Evolutionary conservation across 106 monocot genomes (phyloP), one percentile per base, ranked within the genome.

Genomic region (Acorus calamus): DNA sequence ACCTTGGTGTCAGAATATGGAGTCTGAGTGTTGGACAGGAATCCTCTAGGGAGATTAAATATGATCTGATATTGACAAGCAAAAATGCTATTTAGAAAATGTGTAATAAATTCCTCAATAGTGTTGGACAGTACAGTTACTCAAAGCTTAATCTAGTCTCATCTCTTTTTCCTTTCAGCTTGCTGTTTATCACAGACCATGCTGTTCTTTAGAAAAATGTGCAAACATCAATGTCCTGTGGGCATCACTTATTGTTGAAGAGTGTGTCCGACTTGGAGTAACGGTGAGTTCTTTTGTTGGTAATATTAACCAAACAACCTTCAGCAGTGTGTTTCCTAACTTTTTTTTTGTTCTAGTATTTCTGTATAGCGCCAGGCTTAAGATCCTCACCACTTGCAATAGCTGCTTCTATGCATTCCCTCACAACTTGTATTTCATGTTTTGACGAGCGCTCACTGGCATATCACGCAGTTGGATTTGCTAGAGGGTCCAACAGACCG

Each of bases 351-450:
- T 57, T 72, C 72, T 66, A 94, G 94, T 94, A 93, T 64, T 93
- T 89, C 62, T 93, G 93, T 75, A 89, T 93, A 81, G 93, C 93
- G 65, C 93, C 93, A 75, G 94, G 94, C 63, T 94, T 89, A 64
- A 80, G 94, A 78, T 94, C 94, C 56, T 89, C 89, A 60, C 94
- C 94, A 77, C 94, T 94, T 72, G 84, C 94, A 49, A 57, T 94
- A 78, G 62, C 77, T 80, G 94, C 94, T 59, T 75, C 76, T 10
- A 28, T 57, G 64, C 94, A 94, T 89, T 69, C 83, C 49, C 72
- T 64, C 14, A 78, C 94, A 42, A 94, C 81, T 8, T 94, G 94
- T 55, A 78, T 79, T 60, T 94, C 94, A 52, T 86, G 86, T 73
- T 89, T 73, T 84, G 94, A 94, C 71, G 94, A 94, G 65, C 80